Conservation (phyloP, 31 red algal genomes). For the Porphyra umbilicalis region DNA sequence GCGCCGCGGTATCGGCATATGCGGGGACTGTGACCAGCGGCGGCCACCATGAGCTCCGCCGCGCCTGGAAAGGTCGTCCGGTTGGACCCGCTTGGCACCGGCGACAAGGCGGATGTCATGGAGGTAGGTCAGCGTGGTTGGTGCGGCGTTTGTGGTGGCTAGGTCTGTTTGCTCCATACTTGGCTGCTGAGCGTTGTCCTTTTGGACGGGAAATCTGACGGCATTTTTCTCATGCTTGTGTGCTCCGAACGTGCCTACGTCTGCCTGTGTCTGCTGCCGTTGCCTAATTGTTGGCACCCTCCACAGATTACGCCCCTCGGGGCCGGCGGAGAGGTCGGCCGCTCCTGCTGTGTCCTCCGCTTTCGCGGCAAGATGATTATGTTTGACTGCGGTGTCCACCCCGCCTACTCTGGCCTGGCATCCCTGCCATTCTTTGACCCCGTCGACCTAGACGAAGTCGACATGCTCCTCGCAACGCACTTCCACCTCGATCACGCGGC, state of each 20-base stretch:
- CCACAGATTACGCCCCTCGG: slow-evolving; percentile 87
- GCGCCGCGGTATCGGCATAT: too few species aligned
- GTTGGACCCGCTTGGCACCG: background rate
- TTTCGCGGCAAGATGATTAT: slow-evolving; percentile 97
- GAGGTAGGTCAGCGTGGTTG: background rate
- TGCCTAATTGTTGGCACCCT: background rate
- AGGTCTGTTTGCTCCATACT: background rate
- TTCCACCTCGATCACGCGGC: slow-evolving; percentile 99
- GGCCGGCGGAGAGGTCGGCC: slow-evolving; percentile 96
- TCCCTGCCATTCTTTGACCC: slow-evolving; percentile 97
- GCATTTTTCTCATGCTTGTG: background rate
- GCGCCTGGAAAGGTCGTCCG: background rate
- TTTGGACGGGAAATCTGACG: too few species aligned
- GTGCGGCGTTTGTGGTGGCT: too few species aligned
- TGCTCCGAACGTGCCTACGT: too few species aligned
- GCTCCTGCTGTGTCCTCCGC: slow-evolving; percentile 93
- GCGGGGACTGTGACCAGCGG: background rate
- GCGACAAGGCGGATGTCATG: background rate
- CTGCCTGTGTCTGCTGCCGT: background rate
- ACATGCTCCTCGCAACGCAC: slow-evolving; percentile 96
- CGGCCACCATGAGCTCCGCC: background rate
- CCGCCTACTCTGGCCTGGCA: slow-evolving; percentile 94
- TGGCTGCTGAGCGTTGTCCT: too few species aligned
- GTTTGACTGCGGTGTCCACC: slow-evolving; percentile 99
- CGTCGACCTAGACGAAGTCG: slow-evolving; percentile 90